Conservation (phyloP, 164 flowering plant genomes). For the Litsea cubeba region DNA sequence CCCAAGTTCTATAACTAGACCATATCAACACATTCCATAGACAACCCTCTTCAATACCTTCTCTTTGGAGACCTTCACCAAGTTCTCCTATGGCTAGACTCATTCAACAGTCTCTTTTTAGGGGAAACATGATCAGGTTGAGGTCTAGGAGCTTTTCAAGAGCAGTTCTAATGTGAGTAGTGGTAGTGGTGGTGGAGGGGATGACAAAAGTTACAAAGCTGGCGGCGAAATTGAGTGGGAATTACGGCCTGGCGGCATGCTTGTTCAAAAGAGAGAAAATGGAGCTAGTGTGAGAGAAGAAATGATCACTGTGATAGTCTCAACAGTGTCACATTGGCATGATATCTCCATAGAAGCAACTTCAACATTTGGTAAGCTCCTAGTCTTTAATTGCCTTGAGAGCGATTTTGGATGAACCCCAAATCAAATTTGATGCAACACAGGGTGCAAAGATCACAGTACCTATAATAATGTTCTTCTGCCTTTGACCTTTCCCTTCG, state of each 20-base stretch:
- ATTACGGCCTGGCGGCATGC: conserved; percentile 84
- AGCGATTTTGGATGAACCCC: not conserved
- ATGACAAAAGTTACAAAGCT: conserved; percentile 10
- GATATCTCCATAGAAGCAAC: conserved; percentile 69
- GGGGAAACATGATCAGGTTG: conserved; percentile 45
- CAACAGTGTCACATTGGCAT: conserved; percentile 57
- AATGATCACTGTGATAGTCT: conserved; percentile 54
- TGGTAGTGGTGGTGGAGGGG: conserved; percentile 10
- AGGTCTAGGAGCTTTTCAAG: conserved; percentile 54
- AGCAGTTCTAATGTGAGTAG: conserved; percentile 43
- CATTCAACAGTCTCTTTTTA: not conserved
- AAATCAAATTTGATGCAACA: no score
- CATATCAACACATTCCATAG: not conserved
- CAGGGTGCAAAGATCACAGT: no score
- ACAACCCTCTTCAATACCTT: not conserved
- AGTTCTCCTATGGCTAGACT: not conserved
- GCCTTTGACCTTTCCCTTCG: no score
- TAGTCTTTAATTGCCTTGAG: not conserved
- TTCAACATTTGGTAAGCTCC: conserved; percentile 73
- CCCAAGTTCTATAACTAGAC: conserved; percentile 23
- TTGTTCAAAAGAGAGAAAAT: conserved; percentile 75
- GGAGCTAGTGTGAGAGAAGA: conserved; percentile 32
- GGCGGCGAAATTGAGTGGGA: conserved; percentile 69
- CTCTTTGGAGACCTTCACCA: no score
- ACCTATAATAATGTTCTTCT: no score